phyloP scores from a whole-genome alignment of 257 asterid species.

The Forsythia suspensa region DNA sequence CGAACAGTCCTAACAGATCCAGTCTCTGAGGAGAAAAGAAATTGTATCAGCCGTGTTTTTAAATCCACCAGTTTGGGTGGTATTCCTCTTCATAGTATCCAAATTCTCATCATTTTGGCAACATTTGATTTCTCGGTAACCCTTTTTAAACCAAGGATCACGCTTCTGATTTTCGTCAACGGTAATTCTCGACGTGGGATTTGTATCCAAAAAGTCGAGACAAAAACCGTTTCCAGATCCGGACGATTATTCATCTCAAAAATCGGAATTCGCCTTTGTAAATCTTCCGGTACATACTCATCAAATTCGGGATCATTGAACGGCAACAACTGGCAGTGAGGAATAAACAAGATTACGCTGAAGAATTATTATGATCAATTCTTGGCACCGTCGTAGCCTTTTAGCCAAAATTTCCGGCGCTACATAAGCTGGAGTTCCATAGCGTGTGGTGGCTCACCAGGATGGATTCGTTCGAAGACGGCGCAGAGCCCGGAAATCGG shows the following conservation, averaged over 20 bases:
- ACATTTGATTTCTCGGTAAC: slow-evolving; percentile 35
- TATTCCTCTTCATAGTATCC: slow-evolving; percentile 44
- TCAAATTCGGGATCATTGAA: slow-evolving; percentile 67
- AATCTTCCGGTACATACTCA: slow-evolving; percentile 60
- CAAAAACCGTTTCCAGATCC: slow-evolving; percentile 66
- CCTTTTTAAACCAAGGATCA: slow-evolving; percentile 79
- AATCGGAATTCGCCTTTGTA: slow-evolving; percentile 83
- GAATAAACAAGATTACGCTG: slow-evolving; percentile 57
- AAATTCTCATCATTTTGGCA: too few relatives aligned
- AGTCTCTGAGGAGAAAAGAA: slow-evolving; percentile 76
- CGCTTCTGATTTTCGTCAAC: slow-evolving; percentile 66
- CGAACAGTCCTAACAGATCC: slow-evolving; percentile 67
- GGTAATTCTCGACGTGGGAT: slow-evolving; percentile 68
- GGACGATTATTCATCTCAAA: slow-evolving; percentile 86
- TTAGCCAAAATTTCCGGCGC: slow-evolving; percentile 91
- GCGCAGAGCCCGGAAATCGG: slow-evolving; percentile 96
- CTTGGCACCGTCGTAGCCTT: slow-evolving; percentile 88
- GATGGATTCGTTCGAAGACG: slow-evolving; percentile 47
- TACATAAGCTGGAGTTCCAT: slow-evolving; percentile 95
- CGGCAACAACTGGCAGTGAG: slow-evolving; percentile 68
- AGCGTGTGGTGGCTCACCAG: slow-evolving; percentile 78
- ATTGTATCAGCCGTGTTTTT: slow-evolving; percentile 82
- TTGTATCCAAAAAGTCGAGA: slow-evolving; percentile 65
- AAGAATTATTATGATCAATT: slow-evolving; percentile 83
- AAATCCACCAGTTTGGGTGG: slow-evolving; percentile 27